These are phyloP conservation scores for Grosmannia huntii DNA, from an alignment of 2,329 filamentous ascomycete genomes.

Conservation along the genomic window DNA sequence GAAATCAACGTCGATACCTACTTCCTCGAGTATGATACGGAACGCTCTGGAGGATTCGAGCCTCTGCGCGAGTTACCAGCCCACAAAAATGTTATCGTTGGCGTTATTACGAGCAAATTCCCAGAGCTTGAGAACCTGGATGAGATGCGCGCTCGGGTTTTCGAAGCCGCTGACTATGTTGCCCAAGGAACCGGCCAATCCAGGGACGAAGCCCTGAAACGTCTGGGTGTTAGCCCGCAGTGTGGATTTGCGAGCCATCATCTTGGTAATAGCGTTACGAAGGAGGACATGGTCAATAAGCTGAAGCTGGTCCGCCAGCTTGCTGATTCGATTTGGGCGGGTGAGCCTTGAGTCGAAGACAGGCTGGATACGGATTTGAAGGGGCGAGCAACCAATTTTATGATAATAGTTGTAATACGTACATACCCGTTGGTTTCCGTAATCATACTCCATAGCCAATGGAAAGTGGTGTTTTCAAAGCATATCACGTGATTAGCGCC, in stretches of 20 bases:
- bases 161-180: slow-evolving; percentile 50
- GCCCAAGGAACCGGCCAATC: slow-evolving; percentile 49
- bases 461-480: neutral
- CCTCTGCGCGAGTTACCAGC: slow-evolving; percentile 45
- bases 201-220: slow-evolving; percentile 49
- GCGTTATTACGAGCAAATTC: slow-evolving; percentile 30
- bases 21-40: slow-evolving; percentile 29
- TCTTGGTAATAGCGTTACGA: slow-evolving; percentile 52
- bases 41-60: slow-evolving; percentile 47
- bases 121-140: slow-evolving; percentile 27
- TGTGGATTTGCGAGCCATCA: slow-evolving; percentile 60
- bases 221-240: slow-evolving; percentile 56
- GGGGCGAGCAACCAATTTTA: neutral
- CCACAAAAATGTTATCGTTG: slow-evolving; percentile 49
- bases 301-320: slow-evolving; percentile 54
- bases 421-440: neutral
- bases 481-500: neutral
- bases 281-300: slow-evolving; percentile 59
- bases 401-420: no score
- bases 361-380: neutral
- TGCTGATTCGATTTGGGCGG: slow-evolving; percentile 50
- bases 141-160: slow-evolving; percentile 39
- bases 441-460: neutral
- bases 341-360: slow-evolving; percentile 13
- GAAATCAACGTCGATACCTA: slow-evolving; percentile 48